Conservation (phyloP, 1,284 basidiomycete species). For the Fomitopsis pinicola region DNA sequence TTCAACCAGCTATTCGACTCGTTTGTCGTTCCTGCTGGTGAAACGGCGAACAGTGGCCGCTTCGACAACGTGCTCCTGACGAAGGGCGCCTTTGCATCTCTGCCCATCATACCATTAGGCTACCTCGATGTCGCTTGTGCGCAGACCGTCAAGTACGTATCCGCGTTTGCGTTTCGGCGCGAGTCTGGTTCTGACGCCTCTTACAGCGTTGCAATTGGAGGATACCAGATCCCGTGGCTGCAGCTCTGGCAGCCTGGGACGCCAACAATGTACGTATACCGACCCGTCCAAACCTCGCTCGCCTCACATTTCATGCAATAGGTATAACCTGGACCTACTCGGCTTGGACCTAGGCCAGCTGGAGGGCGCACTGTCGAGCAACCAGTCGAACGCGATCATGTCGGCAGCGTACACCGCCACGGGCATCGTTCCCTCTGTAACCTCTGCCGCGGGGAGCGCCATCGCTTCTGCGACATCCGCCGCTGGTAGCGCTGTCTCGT, state of each 20-base stretch:
- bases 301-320: not conserved
- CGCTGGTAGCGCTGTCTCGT: not conserved
- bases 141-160: not conserved
- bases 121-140: not conserved
- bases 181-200: too few relatives aligned
- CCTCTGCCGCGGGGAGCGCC: not conserved
- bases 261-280: not conserved
- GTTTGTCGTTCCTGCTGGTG: not conserved
- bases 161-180: too few relatives aligned
- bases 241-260: not conserved
- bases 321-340: not conserved
- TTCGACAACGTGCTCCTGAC: not conserved
- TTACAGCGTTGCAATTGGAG: not conserved
- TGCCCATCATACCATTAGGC: not conserved
- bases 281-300: too few relatives aligned
- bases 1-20: not conserved
- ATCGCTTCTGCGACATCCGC: not conserved
- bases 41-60: not conserved
- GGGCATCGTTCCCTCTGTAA: not conserved
- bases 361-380: not conserved
- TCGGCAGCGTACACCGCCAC: not conserved
- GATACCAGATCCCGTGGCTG: not conserved
- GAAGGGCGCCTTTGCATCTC: not conserved
- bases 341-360: not conserved
- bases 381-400: not conserved